phyloP scores from a whole-genome alignment of 352 stramenopile species.

The Phytophthora pinifolia region DNA sequence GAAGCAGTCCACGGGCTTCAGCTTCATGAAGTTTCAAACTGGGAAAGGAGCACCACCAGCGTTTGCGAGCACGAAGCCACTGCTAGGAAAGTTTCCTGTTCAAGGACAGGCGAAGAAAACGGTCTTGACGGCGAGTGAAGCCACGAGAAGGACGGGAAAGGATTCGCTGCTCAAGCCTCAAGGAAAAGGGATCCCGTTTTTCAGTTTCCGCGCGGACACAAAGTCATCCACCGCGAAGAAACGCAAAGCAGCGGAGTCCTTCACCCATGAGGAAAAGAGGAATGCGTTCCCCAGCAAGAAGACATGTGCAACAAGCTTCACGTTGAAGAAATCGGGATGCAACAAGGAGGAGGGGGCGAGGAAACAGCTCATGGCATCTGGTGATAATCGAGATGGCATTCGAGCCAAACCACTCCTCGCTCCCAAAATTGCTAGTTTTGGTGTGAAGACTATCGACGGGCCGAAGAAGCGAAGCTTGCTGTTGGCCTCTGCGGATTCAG shows the following conservation, averaged over 20 bases:
- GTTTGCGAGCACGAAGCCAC: conserved; percentile 16
- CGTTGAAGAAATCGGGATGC: conserved; percentile 2
- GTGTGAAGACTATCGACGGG: conserved; percentile 10
- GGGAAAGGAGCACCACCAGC: conserved; percentile 10
- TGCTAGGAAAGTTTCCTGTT: conserved; percentile 22
- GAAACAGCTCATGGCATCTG: conserved; percentile 4
- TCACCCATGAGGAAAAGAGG: conserved; percentile 4
- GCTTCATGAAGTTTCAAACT: conserved; percentile 25
- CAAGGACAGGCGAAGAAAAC: conserved; percentile 14
- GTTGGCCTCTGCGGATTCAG: conserved; percentile 6
- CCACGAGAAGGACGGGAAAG: conserved; percentile 5
- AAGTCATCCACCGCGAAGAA: conserved; percentile 30
- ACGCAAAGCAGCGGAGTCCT: conserved; percentile 15
- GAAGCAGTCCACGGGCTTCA: conserved; percentile 22
- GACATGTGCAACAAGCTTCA: conserved; percentile 1
- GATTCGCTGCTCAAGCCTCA: conserved; percentile 9
- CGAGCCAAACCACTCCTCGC: conserved; percentile 3
- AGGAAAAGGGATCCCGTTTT: conserved; percentile 6
- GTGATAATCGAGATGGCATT: background rate
- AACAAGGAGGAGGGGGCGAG: conserved; percentile 7
- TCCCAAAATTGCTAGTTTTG: conserved; percentile 1
- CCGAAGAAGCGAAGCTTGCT: conserved; percentile 27
- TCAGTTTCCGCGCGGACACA: conserved; percentile 27
- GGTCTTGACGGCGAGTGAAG: background rate
- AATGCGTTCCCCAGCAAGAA: conserved; percentile 19